Evolutionary conservation across 208 protist genomes (phyloP), one percentile per base, ranked within the genome.

Genomic region (Angomonas ambiguus): DNA sequence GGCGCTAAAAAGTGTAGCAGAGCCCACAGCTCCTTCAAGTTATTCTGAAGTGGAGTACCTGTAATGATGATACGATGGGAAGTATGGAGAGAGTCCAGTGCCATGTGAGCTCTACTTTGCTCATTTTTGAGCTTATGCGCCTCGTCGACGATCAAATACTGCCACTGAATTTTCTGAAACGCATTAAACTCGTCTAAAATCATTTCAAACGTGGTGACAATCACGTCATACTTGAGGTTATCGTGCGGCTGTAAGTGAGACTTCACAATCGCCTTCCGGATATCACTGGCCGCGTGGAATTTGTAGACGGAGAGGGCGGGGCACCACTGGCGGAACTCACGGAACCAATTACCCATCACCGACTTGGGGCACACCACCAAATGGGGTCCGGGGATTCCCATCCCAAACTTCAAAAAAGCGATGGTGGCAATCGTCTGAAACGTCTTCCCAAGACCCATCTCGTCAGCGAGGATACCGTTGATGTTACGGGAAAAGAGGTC

Each of bases 61-160:
- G 98, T 99, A 38, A 99, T 91, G 60, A 99, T 91, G 27, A 99
- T 85, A 24, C 97, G 81, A 34, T 93, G 98, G 35, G 80, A 77
- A 28, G 87, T 84, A 22, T 78, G 56, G 59, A 97, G 71, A 5
- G 85, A 85, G 57, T 86, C 62, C 5, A 97, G 71, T 4, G 76
- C 79, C 3, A 67, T 71, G 71, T 92, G 84, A 34, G 83, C 79
- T 11, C 77, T 71, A 18, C 87, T 80, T 42, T 97, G 88, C 38
- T 95, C 87, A 64, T 96, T 97, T 74, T 98, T 98, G 20, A 98
- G 83, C 66, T 94, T 94, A 69, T 98, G 99, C 5, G 98, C 99
- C 88, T 99, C 99, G 83, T 99, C 99, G 33, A 99, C 91, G 57
- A 99, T 92, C n/a, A 99, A 70, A 58, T 98, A 99, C 38, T 96